Percentiles rank a stretch among this genome's conserved stretches.
Conservation (phyloP, 2,329 filamentous ascomycete species). For the Arthrobotrys entomopaga region DNA sequence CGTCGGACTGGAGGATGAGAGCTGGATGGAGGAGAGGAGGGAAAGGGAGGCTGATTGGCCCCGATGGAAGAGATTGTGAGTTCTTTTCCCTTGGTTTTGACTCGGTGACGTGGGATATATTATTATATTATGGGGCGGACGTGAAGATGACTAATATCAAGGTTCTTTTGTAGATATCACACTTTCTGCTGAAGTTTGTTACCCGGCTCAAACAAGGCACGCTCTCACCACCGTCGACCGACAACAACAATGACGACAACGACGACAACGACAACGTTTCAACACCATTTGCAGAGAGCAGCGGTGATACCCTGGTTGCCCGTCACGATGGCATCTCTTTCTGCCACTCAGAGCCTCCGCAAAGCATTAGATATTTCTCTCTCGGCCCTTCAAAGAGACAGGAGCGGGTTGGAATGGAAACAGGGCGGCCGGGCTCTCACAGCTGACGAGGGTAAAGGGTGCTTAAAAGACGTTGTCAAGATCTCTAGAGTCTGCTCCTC, state of each 20-base stretch:
- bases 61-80: slow-evolving; percentile 53
- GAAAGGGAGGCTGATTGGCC: slow-evolving; percentile 53
- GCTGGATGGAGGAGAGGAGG: slow-evolving; percentile 49
- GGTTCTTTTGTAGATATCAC: slow-evolving; percentile 27
- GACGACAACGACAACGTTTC: neutral
- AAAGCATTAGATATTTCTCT: neutral
- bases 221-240: no score
- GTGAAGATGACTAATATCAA: neutral
- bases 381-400: no score
- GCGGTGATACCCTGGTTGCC: neutral
- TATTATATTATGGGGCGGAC: neutral
- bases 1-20: slow-evolving; percentile 46
- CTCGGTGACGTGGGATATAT: no score
- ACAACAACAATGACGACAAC: no score
- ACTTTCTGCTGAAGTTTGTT: slow-evolving; percentile 40
- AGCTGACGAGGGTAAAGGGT: neutral
- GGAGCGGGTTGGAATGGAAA: neutral
- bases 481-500: neutral
- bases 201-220: neutral
- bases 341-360: neutral
- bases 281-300: neutral
- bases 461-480: no score
- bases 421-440: neutral
- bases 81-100: neutral
- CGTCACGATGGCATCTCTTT: neutral